A percentile compares a stretch with the other conserved stretches of the same genome.
Evolutionary conservation across 305 asterid species (phyloP).

Genomic region (Fraxinus floribunda): DNA sequence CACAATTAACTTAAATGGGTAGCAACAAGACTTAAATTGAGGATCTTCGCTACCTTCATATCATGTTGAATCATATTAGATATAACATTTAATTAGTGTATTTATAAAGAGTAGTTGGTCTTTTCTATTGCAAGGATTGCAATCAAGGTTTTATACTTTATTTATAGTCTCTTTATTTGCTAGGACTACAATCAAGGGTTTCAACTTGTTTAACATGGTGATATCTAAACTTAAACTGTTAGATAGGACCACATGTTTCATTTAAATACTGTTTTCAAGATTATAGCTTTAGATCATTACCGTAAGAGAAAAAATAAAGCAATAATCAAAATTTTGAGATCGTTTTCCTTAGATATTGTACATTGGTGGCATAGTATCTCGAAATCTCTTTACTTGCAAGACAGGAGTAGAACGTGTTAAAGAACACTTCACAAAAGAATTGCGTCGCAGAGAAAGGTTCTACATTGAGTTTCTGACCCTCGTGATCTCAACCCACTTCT

Average conservation of each 20-base stretch:
- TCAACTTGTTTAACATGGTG: background rate
- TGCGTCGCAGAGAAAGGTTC: background rate
- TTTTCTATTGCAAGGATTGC: background rate
- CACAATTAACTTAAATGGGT: background rate
- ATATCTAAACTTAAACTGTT: background rate
- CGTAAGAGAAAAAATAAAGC: background rate
- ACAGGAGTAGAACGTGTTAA: background rate
- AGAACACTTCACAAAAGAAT: background rate
- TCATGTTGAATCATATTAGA: background rate
- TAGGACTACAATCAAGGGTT: background rate
- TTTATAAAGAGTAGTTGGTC: background rate
- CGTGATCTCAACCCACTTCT: background rate
- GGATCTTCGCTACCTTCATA: background rate
- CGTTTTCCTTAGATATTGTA: background rate
- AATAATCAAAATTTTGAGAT: background rate
- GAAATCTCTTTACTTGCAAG: background rate
- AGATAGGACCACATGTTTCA: background rate
- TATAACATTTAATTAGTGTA: background rate
- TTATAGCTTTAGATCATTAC: background rate
- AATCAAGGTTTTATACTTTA: background rate
- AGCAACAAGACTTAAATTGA: background rate
- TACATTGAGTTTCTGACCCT: background rate
- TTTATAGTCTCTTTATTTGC: too few species aligned
- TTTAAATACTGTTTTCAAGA: background rate
- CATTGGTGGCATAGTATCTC: background rate